Percentiles rank a stretch among this genome's conserved stretches.
phyloP scores from a whole-genome alignment of 768 basidiomycete genomes.

The Hypholoma fasciculare region DNA sequence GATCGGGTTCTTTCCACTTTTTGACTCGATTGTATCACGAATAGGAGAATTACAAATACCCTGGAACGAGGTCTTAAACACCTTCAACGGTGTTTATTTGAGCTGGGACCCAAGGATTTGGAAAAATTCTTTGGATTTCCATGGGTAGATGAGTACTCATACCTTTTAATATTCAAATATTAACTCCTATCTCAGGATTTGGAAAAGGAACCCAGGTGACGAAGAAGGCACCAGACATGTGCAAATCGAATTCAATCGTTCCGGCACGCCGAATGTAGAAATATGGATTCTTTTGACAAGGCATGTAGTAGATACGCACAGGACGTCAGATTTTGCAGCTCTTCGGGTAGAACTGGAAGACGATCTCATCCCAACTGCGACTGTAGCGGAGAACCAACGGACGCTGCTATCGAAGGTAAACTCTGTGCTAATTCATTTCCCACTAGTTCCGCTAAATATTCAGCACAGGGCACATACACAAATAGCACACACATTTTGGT shows the following conservation, averaged over 20 bases:
- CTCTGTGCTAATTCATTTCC: neutral
- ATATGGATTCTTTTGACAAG: slow-evolving; percentile 84
- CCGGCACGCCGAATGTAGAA: slow-evolving; percentile 36
- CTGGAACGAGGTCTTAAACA: slow-evolving; percentile 74
- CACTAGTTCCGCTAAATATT: neutral
- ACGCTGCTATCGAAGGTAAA: slow-evolving; percentile 40
- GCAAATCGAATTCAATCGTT: slow-evolving; percentile 32
- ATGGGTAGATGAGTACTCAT: slow-evolving; percentile 53
- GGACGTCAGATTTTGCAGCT: slow-evolving; percentile 68
- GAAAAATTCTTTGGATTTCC: slow-evolving; percentile 48
- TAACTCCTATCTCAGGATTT: slow-evolving; percentile 38
- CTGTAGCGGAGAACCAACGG: slow-evolving; percentile 24
- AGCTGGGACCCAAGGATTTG: slow-evolving; percentile 85
- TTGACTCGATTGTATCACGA: neutral
- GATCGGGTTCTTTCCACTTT: slow-evolving; percentile 5
- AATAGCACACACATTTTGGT: slow-evolving; percentile 54
- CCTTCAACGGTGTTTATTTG: slow-evolving; percentile 80
- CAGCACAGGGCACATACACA: slow-evolving; percentile 47
- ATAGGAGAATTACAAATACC: slow-evolving; percentile 57
- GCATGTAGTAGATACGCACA: slow-evolving; percentile 64
- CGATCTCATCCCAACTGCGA: slow-evolving; percentile 24
- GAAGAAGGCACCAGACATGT: slow-evolving; percentile 35
- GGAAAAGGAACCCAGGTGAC: slow-evolving; percentile 36
- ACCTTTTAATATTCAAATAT: neutral
- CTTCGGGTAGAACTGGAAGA: slow-evolving; percentile 55